Percentiles rank a stretch among this genome's conserved stretches.
phyloP scores from a whole-genome alignment of 176 grass and related monocot species.

The Aegilops umbellulata region DNA sequence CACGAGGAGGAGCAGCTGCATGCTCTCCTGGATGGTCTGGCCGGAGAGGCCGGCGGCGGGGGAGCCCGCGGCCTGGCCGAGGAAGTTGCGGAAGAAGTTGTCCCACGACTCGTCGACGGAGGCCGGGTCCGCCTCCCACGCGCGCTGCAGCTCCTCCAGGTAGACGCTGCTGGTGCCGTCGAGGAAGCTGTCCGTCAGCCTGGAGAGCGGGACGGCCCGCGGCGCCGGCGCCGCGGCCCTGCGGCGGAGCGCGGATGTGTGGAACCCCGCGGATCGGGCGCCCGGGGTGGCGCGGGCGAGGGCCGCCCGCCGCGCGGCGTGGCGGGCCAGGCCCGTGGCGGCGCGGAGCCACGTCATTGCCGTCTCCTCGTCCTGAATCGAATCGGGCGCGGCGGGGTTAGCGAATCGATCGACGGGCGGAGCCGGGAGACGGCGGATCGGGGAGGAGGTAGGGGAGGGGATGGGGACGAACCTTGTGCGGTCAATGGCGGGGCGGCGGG shows the following conservation, averaged over 20 bases:
- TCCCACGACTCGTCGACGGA: conserved; percentile 84
- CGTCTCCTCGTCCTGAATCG: background rate
- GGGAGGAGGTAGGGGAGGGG: background rate
- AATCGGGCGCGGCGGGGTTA: no score
- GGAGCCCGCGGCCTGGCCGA: conserved; percentile 31
- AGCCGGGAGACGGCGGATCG: no score
- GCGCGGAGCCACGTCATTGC: conserved; percentile 75
- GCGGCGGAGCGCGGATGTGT: conserved; percentile 36
- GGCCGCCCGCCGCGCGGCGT: conserved; percentile 46
- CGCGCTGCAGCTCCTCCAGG: conserved; percentile 82
- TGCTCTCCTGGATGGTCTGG: conserved; percentile 89
- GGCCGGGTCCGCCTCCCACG: conserved; percentile 65
- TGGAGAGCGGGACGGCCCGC: conserved; percentile 63
- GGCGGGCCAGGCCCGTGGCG: conserved; percentile 56
- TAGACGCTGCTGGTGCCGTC: conserved; percentile 81
- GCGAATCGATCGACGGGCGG: no score
- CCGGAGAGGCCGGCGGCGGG: conserved; percentile 52
- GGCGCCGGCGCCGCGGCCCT: conserved; percentile 40
- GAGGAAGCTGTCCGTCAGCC: conserved; percentile 74
- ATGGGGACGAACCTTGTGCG: background rate
- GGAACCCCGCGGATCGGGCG: conserved; percentile 34
- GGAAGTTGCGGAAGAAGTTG: conserved; percentile 88
- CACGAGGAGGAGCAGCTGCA: conserved; percentile 73
- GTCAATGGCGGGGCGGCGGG: background rate
- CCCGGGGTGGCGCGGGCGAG: conserved; percentile 9